Base-by-base conservation (phyloP, 768 basidiomycete genomes). In the Auriscalpium vulgare region DNA sequence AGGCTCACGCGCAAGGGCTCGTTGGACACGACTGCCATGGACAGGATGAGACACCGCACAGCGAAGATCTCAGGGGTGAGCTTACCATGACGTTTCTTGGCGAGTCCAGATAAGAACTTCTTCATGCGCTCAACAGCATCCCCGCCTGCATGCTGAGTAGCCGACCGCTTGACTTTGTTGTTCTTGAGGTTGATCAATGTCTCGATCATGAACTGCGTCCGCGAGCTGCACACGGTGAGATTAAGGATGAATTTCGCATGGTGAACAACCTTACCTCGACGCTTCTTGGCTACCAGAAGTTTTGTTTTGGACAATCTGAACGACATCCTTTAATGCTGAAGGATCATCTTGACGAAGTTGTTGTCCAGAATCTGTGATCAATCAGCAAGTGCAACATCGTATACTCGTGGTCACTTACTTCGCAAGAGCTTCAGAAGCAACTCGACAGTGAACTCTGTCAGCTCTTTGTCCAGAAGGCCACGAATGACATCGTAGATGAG, bases 191-290 rank as follows among this genome's bases (percentile, higher is more conserved):
- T 92, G 6, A 79, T 81, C 35, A 99, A 75, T 0, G 91, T 95
- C 71, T 98, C 97, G 56, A 97, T 74, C 95, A 98, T 97, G 72
- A 97, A 98, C 16, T 83, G 82, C 10, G 91, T 88, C 45, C 97
- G 87, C 5, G 94, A 93, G 68, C 91, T 97, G 61, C 11, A 59
- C 16, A 17, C 35, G 16, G 45, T 29, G 46, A 36, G 53, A 47
- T 56, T n/a, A 36, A 10, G 29, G 4, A 47, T 45, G 37, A 35
- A 40, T 10, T 17, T 5, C 14, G 13, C 35, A 9, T 8, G 44
- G 43, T 34, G 21, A 34, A 2, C 21, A 8, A n/a, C n/a, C n/a
- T 8, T 62, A 87, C 87, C 80, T 87, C 58, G 84, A 57, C 29
- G 68, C 65, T 7, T 71, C 71, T 6, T 79, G 76, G 47, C 80